Percentiles rank a stretch among this genome's conserved stretches.
Conservation (phyloP, 1,284 basidiomycete species). For the Chiua sp. region DNA sequence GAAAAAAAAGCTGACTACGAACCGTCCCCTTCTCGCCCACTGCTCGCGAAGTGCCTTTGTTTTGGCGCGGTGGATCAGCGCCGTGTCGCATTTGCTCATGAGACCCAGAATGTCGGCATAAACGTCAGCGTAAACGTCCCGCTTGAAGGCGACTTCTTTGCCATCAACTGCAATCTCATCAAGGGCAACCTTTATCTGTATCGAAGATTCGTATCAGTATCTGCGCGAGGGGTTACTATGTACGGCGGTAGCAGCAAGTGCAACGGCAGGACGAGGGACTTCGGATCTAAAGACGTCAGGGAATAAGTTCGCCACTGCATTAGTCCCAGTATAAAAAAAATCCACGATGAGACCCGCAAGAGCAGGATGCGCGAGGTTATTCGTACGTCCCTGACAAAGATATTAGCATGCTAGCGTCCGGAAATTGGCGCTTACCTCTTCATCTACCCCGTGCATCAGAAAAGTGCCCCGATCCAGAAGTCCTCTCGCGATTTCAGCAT, state of each 20-base stretch:
- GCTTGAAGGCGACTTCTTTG: too few relatives aligned
- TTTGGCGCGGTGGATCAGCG: background rate
- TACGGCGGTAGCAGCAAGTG: background rate
- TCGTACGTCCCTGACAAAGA: background rate
- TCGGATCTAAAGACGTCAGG: slow-evolving; percentile 3
- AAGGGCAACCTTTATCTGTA: too few relatives aligned
- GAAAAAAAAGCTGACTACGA: too few relatives aligned
- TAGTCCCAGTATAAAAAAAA: background rate
- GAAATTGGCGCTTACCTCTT: background rate
- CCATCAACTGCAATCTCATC: too few relatives aligned
- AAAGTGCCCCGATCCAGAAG: background rate
- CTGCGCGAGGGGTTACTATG: too few relatives aligned
- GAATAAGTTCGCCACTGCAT: background rate
- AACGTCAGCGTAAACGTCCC: too few relatives aligned
- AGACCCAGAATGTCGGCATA: too few relatives aligned
- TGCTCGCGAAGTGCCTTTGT: background rate
- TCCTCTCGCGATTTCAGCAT: too few relatives aligned
- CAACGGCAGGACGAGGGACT: slow-evolving; percentile 1
- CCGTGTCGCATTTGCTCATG: too few relatives aligned
- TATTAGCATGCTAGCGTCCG: background rate
- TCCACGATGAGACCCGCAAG: background rate
- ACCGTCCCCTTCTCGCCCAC: background rate
- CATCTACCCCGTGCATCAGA: background rate
- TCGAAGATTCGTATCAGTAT: too few relatives aligned
- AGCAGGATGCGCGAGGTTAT: background rate